Evolutionary conservation across 2,329 filamentous ascomycete genomes (phyloP).

Genomic region (Alternaria sp.): DNA sequence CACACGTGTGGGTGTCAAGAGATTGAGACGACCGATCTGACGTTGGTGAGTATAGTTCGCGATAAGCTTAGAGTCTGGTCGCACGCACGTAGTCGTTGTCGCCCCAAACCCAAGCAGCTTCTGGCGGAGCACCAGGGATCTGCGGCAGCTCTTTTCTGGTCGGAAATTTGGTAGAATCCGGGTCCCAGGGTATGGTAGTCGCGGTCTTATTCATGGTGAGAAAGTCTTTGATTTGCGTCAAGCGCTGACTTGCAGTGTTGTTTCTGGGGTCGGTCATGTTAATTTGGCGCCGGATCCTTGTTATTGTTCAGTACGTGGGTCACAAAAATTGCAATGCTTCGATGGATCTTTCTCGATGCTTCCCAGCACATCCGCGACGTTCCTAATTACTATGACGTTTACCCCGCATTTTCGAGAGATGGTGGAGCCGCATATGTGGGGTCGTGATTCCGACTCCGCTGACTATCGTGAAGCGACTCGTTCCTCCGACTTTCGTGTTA

Average conservation of each 20-base stretch:
- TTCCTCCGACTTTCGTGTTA: background rate
- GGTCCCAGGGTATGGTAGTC: conserved; percentile 63
- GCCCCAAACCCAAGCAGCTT: conserved; percentile 69
- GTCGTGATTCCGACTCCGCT: background rate
- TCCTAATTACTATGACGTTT: conserved; percentile 4
- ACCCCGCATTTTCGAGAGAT: conserved; percentile 11
- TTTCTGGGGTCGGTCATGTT: conserved; percentile 49
- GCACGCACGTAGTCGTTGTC: conserved; percentile 59
- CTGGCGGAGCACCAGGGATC: conserved; percentile 62
- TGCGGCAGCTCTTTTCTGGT: conserved; percentile 62
- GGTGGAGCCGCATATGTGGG: background rate
- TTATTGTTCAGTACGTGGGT: background rate
- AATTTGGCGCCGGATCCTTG: background rate
- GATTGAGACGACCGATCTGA: conserved; percentile 62
- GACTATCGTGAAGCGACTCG: conserved; percentile 1
- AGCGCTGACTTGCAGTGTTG: conserved; percentile 41
- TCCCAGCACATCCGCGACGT: background rate
- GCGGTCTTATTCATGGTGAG: conserved; percentile 58
- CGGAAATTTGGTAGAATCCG: conserved; percentile 62
- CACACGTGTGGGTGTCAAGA: conserved; percentile 65
- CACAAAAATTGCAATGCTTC: background rate
- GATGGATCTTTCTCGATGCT: background rate
- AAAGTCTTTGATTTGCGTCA: conserved; percentile 57
- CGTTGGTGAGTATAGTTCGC: background rate
- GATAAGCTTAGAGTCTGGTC: background rate